Conservation (phyloP, 371 early-diverging fungal genomes). For the Syncephalis plumigaleata region DNA sequence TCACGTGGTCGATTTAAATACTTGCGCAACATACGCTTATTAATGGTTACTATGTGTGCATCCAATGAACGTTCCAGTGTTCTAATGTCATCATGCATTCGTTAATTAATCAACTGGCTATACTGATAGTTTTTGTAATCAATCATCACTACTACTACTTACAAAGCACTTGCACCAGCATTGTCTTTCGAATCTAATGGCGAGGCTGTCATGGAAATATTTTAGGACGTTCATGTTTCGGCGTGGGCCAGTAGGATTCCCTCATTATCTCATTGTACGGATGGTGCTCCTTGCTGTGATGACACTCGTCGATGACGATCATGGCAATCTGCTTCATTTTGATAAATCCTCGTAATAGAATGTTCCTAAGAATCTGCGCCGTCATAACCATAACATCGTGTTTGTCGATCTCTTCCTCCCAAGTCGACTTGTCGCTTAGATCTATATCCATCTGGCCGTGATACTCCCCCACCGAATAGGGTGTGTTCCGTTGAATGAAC, state of each 20-base stretch:
- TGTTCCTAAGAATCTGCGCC: constrained; percentile 63
- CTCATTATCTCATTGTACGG: constrained; percentile 74
- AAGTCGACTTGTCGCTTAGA: constrained; percentile 31
- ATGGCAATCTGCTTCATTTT: constrained; percentile 46
- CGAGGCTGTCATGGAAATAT: constrained; percentile 90
- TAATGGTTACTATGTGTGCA: constrained; percentile 40
- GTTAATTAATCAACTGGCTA: no score
- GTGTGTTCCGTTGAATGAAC: constrained; percentile 45
- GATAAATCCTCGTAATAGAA: constrained; percentile 48
- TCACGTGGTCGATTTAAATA: constrained; percentile 26
- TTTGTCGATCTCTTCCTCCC: constrained; percentile 32
- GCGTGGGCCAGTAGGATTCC: constrained; percentile 50
- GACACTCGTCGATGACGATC: constrained; percentile 87
- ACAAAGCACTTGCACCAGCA: neutral
- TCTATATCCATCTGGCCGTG: constrained; percentile 54
- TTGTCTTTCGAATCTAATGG: constrained; percentile 28
- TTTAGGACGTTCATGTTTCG: constrained; percentile 35
- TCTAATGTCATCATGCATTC: no score
- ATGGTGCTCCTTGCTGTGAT: constrained; percentile 69
- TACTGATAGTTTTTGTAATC: constrained; percentile 1
- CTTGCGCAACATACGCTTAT: constrained; percentile 12
- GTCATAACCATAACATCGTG: constrained; percentile 73
- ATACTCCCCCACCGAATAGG: constrained; percentile 30
- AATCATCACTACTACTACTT: neutral
- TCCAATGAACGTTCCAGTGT: constrained; percentile 50